Evolutionary conservation across 2,329 filamentous ascomycete genomes (phyloP).

Genomic region (Trichoderma cornu-damae): DNA sequence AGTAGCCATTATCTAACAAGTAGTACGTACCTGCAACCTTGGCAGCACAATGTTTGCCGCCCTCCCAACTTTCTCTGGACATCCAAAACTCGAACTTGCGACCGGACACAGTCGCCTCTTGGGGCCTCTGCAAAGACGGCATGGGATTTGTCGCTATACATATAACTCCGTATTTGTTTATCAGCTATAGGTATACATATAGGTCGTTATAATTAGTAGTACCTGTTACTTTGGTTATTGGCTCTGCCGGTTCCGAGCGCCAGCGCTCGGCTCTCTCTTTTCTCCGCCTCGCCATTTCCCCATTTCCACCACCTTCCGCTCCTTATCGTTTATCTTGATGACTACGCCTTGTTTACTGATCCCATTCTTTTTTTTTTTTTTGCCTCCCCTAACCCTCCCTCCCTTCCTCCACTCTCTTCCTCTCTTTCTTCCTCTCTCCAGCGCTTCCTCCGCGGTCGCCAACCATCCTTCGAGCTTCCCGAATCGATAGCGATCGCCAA

Average conservation of each 20-base stretch:
- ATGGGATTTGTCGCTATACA: not conserved
- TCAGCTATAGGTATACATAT: too few relatives aligned
- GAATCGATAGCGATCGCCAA: not conserved
- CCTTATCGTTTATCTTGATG: conserved; percentile 8
- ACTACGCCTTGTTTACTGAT: not conserved
- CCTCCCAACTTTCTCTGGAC: not conserved
- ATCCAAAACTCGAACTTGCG: not conserved
- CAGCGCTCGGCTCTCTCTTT: not conserved
- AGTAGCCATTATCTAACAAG: too few relatives aligned
- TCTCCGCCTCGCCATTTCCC: not conserved
- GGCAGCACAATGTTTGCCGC: too few relatives aligned
- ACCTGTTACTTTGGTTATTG: not conserved
- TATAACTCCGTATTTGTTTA: too few relatives aligned
- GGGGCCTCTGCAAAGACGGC: not conserved
- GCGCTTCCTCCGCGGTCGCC: not conserved
- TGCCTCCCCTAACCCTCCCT: not conserved
- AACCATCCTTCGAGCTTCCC: not conserved
- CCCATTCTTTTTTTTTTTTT: too few relatives aligned
- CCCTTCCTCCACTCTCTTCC: not conserved
- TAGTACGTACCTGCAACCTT: too few relatives aligned
- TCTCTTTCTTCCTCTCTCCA: not conserved
- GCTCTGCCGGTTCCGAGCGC: not conserved
- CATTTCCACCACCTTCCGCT: conserved; percentile 9
- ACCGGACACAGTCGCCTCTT: not conserved
- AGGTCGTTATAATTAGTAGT: too few relatives aligned